A percentile compares a stretch with the other conserved stretches of the same genome.
Conservation (phyloP, 2,329 filamentous ascomycete species). For the Geosmithia morbida region DNA sequence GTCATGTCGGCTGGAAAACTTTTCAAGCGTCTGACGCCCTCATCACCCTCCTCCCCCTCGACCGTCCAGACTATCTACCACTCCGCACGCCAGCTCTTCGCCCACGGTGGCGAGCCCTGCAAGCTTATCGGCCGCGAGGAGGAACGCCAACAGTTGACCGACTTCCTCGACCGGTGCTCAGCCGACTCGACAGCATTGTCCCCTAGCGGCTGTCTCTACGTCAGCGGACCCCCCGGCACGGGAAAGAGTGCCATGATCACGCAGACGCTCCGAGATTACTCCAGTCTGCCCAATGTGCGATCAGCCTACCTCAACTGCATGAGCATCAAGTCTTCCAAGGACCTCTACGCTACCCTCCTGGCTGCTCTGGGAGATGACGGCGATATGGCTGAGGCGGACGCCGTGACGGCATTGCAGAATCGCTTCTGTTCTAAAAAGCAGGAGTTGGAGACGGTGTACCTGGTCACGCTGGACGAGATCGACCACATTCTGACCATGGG, state of each 20-base stretch:
- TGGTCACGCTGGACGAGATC: slow-evolving; percentile 91
- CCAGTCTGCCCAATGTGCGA: slow-evolving; percentile 38
- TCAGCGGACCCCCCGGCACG: slow-evolving; percentile 90
- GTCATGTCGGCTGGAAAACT: slow-evolving; percentile 64
- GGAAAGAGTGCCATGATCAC: slow-evolving; percentile 92
- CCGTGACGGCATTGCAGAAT: slow-evolving; percentile 51
- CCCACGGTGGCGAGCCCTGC: slow-evolving; percentile 60
- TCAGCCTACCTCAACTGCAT: slow-evolving; percentile 89
- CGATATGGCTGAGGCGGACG: slow-evolving; percentile 44
- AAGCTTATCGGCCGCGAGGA: slow-evolving; percentile 66
- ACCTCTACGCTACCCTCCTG: slow-evolving; percentile 69
- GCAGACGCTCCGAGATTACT: slow-evolving; percentile 54
- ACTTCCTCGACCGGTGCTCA: slow-evolving; percentile 54
- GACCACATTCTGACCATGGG: slow-evolving; percentile 86
- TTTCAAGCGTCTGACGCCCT: slow-evolving; percentile 64
- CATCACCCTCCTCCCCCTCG: slow-evolving; percentile 57
- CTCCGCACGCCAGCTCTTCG: slow-evolving; percentile 74
- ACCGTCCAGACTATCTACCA: slow-evolving; percentile 69
- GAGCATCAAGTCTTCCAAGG: slow-evolving; percentile 79
- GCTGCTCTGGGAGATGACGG: slow-evolving; percentile 49
- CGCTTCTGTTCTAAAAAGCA: slow-evolving; percentile 56
- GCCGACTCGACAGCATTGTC: slow-evolving; percentile 22
- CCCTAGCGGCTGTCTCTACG: slow-evolving; percentile 73
- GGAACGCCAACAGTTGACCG: slow-evolving; percentile 47
- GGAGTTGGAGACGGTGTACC: slow-evolving; percentile 42